A percentile compares a stretch with the other conserved stretches of the same genome.
These are phyloP conservation scores for Exophiala calicioides DNA, from an alignment of 2,329 filamentous ascomycete genomes.

Conservation along the genomic window DNA sequence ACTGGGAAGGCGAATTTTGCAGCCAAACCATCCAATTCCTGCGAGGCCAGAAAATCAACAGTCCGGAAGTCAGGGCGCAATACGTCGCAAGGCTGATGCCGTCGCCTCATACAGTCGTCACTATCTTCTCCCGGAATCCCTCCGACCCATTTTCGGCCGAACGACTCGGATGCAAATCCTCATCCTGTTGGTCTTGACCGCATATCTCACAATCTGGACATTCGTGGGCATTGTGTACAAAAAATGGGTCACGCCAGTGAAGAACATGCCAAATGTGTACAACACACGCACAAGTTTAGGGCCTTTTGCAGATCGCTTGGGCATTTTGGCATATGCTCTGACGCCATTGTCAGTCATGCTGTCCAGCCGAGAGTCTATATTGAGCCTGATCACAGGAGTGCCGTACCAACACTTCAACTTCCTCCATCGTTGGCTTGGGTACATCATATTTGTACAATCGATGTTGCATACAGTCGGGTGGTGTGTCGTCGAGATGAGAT, in stretches of 20 bases:
- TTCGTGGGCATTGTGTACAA: conserved; percentile 70
- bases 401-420: conserved; percentile 79
- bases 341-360: conserved; percentile 70
- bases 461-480: conserved; percentile 70
- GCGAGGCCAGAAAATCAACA: neutral
- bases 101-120: conserved; percentile 47
- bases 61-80: neutral
- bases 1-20: conserved; percentile 32
- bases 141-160: conserved; percentile 62
- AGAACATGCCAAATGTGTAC: conserved; percentile 54
- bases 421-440: conserved; percentile 73
- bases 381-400: conserved; percentile 69
- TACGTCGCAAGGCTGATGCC: conserved; percentile 40
- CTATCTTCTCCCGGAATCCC: conserved; percentile 63
- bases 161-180: conserved; percentile 69
- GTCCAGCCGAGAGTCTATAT: conserved; percentile 67
- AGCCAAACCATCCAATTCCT: neutral
- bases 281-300: conserved; percentile 68
- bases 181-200: conserved; percentile 58
- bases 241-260: conserved; percentile 70
- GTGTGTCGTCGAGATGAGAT: conserved; percentile 64
- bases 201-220: conserved; percentile 67
- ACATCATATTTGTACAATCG: conserved; percentile 69
- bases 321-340: conserved; percentile 70
- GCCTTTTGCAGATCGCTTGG: conserved; percentile 68